phyloP scores from a whole-genome alignment of 768 basidiomycete genomes.

The Boletellus emodensis region DNA sequence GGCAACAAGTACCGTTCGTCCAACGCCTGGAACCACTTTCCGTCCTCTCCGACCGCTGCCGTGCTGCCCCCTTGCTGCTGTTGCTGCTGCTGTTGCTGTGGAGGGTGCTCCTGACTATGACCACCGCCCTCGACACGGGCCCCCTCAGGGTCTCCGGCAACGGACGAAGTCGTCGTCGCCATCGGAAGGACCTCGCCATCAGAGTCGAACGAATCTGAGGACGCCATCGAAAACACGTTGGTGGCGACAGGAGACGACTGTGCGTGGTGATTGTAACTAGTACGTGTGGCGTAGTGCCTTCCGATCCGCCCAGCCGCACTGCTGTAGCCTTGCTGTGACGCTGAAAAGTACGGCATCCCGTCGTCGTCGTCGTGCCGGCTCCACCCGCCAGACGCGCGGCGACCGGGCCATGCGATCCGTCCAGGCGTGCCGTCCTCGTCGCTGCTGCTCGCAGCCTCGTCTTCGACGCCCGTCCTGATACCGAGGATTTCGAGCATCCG shows the following conservation, averaged over 20 bases:
- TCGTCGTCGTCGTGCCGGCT: slow-evolving; percentile 44
- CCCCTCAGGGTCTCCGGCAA: slow-evolving; percentile 17
- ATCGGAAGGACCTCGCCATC: slow-evolving; percentile 78
- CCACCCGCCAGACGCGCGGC: slow-evolving; percentile 38
- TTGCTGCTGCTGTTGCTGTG: no score
- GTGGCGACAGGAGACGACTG: slow-evolving; percentile 18
- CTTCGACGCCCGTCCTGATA: slow-evolving; percentile 91
- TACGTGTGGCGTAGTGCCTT: slow-evolving; percentile 49
- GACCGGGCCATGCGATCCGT: slow-evolving; percentile 34
- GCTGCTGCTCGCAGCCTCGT: slow-evolving; percentile 65
- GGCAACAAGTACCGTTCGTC: slow-evolving; percentile 94
- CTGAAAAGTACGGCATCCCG: slow-evolving; percentile 31
- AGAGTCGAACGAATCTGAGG: slow-evolving; percentile 75
- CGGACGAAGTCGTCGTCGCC: slow-evolving; percentile 43
- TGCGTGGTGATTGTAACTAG: slow-evolving; percentile 65
- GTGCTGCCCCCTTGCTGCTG: background rate
- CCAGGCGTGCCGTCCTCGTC: slow-evolving; percentile 43
- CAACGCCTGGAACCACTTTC: slow-evolving; percentile 93
- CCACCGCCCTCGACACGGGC: slow-evolving; percentile 2
- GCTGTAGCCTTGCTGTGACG: slow-evolving; percentile 22
- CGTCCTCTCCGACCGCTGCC: slow-evolving; percentile 54
- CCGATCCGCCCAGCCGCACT: slow-evolving; percentile 47
- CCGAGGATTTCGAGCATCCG: slow-evolving; percentile 97
- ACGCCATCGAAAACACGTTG: slow-evolving; percentile 60
- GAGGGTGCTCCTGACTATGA: background rate